Evolutionary conservation across 139 green algal species (phyloP), one percentile per base, ranked within the genome.

Genomic region (Zygnema circumcarinatum): DNA sequence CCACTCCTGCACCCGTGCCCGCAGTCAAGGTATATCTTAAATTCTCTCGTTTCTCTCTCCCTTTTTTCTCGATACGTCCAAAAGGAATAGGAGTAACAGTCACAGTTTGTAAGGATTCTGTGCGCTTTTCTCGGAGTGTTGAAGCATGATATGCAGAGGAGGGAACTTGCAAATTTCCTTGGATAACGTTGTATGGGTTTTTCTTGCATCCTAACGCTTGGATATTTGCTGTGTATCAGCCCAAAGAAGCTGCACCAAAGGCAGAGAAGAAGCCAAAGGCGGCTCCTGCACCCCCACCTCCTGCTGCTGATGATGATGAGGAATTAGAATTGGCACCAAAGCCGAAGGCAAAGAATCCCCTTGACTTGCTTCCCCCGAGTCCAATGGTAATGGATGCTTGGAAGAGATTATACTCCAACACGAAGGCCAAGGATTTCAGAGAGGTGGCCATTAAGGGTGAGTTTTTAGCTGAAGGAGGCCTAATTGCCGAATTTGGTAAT

Each of bases 351-450:
- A 93, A 93, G 87, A 93, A 94, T 83, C 92, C 92, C 16, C 74
- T 94, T 2, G 91, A 93, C 53, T 53, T 73, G 67, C 89, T 94
- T n/a, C 91, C 92, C 1, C 86, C 91, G 74, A 90, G 72, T 84
- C 93, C 85, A 40, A 94, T 94, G 92, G 39, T 91, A n/a, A 86
- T 95, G 79, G 93, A 95, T 81, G 90, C 84, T 2, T 95, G 90
- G 90, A 95, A 95, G 91, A 89, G 93, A 3, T 83, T 95, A 32
- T 95, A 95, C 84, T 93, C 88, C 76, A 94, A 94, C 89, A 93
- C 90, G 21, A 94, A 94, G 21, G 91, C 79, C 0, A 74, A 88
- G 22, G 81, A 90, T 32, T 95, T 95, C 76, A 67, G 81, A 11
- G 89, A 95, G 29, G 88, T 94, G 39, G 89, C 78, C 72, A 76